A percentile compares a stretch with the other conserved stretches of the same genome.
phyloP scores from a whole-genome alignment of 352 stramenopile species.

The Thraustochytrium sp. region DNA sequence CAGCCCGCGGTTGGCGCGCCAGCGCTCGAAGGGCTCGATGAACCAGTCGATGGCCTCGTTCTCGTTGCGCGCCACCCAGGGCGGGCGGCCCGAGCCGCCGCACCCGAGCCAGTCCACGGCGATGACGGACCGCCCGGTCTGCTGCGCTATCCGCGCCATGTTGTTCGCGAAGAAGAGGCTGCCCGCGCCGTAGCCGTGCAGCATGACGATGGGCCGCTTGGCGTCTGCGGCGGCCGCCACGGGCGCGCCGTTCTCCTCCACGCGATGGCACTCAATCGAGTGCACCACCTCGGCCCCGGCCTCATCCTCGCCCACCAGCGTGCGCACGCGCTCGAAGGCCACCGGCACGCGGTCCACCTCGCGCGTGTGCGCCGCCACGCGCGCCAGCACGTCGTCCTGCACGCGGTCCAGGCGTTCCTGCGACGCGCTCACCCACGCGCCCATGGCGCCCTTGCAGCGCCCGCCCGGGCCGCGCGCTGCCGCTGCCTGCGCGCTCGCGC shows the following conservation, averaged over 20 bases:
- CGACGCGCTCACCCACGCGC: neutral
- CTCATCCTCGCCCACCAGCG: neutral
- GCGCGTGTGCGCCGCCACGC: neutral
- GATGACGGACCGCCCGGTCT: neutral
- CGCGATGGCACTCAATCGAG: constrained; percentile 16
- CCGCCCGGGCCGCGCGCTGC: neutral
- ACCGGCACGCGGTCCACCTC: neutral
- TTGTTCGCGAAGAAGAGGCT: constrained; percentile 37
- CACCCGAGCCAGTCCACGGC: constrained; percentile 37
- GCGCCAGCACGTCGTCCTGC: constrained; percentile 10
- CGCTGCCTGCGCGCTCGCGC: neutral
- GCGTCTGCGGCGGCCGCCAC: neutral
- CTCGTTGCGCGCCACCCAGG: neutral
- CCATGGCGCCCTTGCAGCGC: neutral
- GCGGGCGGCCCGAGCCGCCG: neutral
- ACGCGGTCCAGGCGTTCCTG: neutral
- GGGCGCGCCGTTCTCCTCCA: neutral
- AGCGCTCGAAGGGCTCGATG: constrained; percentile 10
- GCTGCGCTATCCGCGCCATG: neutral
- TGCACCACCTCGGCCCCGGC: neutral
- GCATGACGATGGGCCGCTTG: constrained; percentile 18
- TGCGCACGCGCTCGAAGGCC: constrained; percentile 11
- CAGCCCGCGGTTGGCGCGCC: neutral
- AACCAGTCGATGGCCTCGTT: constrained; percentile 38
- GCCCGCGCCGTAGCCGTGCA: constrained; percentile 22